phyloP scores from a whole-genome alignment of 306 rosid genomes.

The Cyamopsis tetragonoloba region DNA sequence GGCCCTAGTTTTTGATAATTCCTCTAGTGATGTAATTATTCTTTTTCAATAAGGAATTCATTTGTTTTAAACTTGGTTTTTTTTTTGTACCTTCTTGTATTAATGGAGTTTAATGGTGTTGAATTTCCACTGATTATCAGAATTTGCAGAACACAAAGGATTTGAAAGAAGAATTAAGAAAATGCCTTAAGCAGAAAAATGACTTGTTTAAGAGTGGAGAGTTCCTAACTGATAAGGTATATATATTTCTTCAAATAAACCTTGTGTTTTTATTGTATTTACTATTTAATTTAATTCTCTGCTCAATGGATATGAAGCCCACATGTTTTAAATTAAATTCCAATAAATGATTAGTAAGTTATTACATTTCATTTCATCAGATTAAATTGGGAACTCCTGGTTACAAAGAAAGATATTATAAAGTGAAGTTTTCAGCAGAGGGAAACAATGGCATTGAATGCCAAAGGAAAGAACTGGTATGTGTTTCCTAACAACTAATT shows the following conservation, averaged over 20 bases:
- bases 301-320: not conserved
- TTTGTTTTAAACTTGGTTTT: too few relatives aligned
- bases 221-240: constrained; percentile 20
- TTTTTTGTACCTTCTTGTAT: not conserved
- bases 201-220: constrained; percentile 37
- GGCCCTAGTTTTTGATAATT: not conserved
- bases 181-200: not conserved
- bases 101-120: not conserved
- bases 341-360: not conserved
- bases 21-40: constrained; percentile 16
- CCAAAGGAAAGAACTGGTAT: constrained; percentile 43
- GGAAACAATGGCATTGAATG: constrained; percentile 26
- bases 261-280: not conserved
- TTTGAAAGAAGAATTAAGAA: constrained; percentile 18
- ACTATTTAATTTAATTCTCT: not conserved
- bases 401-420: constrained; percentile 49
- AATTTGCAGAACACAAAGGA: constrained; percentile 45
- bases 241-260: too few relatives aligned
- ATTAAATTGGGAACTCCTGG: constrained; percentile 35
- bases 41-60: not conserved
- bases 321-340: not conserved
- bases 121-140: constrained; percentile 18
- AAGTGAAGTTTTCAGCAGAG: constrained; percentile 45
- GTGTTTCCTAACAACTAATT: not conserved
- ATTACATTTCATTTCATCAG: constrained; percentile 28